These are phyloP conservation scores for Clonostachys solani DNA, from an alignment of 2,329 filamentous ascomycete genomes.

Conservation along the genomic window DNA sequence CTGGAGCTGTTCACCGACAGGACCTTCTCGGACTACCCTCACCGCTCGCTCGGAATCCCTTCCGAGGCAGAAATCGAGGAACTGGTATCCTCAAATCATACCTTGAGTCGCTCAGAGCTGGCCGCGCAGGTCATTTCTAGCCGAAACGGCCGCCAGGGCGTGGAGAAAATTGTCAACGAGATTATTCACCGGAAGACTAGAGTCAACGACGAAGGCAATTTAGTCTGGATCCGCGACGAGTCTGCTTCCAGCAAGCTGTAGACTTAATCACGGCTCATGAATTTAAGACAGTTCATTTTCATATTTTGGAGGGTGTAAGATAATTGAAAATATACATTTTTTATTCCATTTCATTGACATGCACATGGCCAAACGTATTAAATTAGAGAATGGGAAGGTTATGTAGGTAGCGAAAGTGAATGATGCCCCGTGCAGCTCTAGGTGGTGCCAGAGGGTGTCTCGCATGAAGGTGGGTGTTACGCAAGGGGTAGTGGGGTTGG, in stretches of 20 bases:
- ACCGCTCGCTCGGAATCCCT: constrained; percentile 66
- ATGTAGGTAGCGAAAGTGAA: background rate
- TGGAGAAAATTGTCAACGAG: constrained; percentile 64
- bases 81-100: background rate
- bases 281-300: no score
- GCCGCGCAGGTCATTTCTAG: constrained; percentile 56
- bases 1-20: constrained; percentile 58
- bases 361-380: no score
- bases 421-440: background rate
- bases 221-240: constrained; percentile 27
- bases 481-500: background rate
- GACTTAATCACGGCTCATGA: no score
- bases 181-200: constrained; percentile 61
- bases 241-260: constrained; percentile 11
- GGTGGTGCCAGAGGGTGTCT: background rate
- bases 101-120: constrained; percentile 48
- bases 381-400: background rate
- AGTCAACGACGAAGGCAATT: constrained; percentile 35
- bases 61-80: constrained; percentile 47
- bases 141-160: constrained; percentile 63
- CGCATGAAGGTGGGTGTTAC: background rate
- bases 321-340: background rate
- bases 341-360: background rate
- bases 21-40: constrained; percentile 72
- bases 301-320: constrained; percentile 10